Evolutionary conservation across 2,329 filamentous ascomycete genomes (phyloP), one percentile per base, ranked within the genome.

Genomic region (Mycosphaerella sp.): DNA sequence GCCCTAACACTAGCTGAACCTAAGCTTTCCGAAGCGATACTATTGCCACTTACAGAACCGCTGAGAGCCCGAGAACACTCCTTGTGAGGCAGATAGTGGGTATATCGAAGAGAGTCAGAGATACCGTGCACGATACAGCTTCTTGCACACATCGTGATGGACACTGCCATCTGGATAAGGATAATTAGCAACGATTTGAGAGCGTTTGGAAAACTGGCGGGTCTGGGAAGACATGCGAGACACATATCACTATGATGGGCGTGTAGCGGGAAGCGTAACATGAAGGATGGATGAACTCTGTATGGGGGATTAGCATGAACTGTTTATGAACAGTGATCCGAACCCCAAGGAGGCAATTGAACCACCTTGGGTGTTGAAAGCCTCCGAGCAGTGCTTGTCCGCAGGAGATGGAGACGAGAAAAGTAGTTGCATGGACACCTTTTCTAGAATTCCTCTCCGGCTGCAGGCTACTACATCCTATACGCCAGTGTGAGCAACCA

Each of bases 171-270:
- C 36, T 26, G 48, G 34, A 45, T 45, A 45, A 51, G 48, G 34
- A 45, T 45, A 45, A 51, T 45, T 32, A 45, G 48, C 48, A 41
- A 45, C 38, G 48, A 40, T 40, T 45, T 26, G 48, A 41, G 48
- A 39, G 32, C 41, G 42, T 21, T 11, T 34, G 47, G 8, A 50
- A 49, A 43, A 50, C 40, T 12, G 38, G 48, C 48, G 47, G 26
- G 14, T 21, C 6, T 44, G 43, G 40, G 48, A 34, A 44, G 32
- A 34, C 17, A 31, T 39, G 42, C 48, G 44, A 45, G 31, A 41
- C 41, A 45, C 23, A 45, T 34, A 21, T 38, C 32, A 41, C 31
- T 51, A 32, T 36, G 14, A 31, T 36, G 31, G 36, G 21, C 34
- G 39, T 14, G 48, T 23, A 26, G 21, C 11, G 41, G 9, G 10